phyloP scores from a whole-genome alignment of 176 grass and related monocot species.

The Triticum dicoccoides region DNA sequence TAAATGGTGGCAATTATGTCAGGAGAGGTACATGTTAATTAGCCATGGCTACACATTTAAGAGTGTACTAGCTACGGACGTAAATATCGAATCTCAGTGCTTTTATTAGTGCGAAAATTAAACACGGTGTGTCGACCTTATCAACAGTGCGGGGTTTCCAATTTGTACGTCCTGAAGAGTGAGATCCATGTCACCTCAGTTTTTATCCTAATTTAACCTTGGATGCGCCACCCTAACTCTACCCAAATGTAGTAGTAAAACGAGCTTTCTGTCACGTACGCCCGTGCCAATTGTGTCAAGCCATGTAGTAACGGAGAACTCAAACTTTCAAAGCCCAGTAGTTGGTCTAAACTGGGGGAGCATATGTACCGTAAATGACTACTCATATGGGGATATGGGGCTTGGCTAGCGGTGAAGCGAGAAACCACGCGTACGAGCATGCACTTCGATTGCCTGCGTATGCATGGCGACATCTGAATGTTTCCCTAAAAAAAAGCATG shows the following conservation, averaged over 20 bases:
- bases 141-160: not conserved
- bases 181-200: not conserved
- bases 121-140: not conserved
- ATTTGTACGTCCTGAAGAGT: not conserved
- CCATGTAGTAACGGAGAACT: not conserved
- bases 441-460: too few species aligned
- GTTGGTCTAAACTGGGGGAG: too few species aligned
- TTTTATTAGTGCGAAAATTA: constrained; percentile 6
- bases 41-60: constrained; percentile 17
- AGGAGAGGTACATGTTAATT: constrained; percentile 22
- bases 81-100: not conserved
- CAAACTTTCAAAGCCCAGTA: too few species aligned
- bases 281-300: not conserved
- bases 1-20: constrained; percentile 25
- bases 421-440: too few species aligned
- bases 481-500: not conserved
- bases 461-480: not conserved
- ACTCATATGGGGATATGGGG: too few species aligned
- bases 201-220: not conserved
- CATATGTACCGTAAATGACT: too few species aligned
- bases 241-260: not conserved
- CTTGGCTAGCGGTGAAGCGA: too few species aligned
- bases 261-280: not conserved
- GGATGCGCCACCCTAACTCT: not conserved
- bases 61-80: not conserved